Conservation (phyloP, 352 stramenopile genomes). For the Pythium dissotocum region DNA sequence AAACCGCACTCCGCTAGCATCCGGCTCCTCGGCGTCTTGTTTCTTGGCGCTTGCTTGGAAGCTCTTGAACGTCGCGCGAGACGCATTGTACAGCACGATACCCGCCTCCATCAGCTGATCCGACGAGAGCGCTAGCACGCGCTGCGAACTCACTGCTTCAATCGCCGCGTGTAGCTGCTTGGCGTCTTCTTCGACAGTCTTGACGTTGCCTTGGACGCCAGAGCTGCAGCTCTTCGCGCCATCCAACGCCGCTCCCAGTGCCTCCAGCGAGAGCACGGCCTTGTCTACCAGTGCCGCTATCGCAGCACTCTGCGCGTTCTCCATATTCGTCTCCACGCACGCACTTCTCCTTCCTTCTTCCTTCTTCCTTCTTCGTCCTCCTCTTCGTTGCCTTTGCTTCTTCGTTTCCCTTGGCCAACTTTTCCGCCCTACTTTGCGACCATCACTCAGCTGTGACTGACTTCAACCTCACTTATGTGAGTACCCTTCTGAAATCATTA, state of each 20-base stretch:
- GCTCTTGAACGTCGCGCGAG: slow-evolving; percentile 41
- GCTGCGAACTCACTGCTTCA: slow-evolving; percentile 22
- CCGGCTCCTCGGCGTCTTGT: not conserved
- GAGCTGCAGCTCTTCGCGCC: not conserved
- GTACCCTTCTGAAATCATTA: not conserved
- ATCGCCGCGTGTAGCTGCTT: slow-evolving; percentile 38
- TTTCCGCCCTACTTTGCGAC: slow-evolving; percentile 2
- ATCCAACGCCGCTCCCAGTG: not conserved
- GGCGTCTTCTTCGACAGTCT: slow-evolving; percentile 5
- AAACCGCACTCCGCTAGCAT: slow-evolving; percentile 9
- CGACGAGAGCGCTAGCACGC: slow-evolving; percentile 33
- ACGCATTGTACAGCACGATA: slow-evolving; percentile 70
- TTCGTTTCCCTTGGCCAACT: not conserved
- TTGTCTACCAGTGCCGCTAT: slow-evolving; percentile 13
- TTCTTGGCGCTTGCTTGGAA: slow-evolving; percentile 32
- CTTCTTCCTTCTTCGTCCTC: not conserved
- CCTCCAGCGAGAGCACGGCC: slow-evolving; percentile 13
- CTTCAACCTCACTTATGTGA: not conserved
- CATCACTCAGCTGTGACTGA: not conserved
- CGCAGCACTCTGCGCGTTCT: not conserved
- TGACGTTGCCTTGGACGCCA: not conserved
- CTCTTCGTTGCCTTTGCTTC: slow-evolving; percentile 17
- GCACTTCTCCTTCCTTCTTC: too few species aligned
- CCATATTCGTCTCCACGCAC: slow-evolving; percentile 9
- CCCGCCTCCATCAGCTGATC: slow-evolving; percentile 56